phyloP scores from a whole-genome alignment of 1,139 yeast genomes.

The Diutina siamensis region DNA sequence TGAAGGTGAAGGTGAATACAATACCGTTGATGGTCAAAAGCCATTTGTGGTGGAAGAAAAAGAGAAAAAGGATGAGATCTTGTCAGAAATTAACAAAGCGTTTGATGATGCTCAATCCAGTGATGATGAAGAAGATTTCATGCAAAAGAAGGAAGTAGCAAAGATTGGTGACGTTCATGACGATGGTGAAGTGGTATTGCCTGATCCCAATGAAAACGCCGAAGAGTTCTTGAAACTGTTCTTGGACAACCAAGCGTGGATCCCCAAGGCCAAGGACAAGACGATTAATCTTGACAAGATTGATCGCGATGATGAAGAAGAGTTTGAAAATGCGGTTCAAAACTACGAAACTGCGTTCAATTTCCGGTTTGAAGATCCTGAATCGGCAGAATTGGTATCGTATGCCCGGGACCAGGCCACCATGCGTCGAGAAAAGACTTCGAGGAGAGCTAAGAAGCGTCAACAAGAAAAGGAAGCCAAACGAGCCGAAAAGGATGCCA shows the following conservation, averaged over 20 bases:
- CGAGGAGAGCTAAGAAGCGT: slow-evolving; percentile 72
- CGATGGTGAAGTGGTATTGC: slow-evolving; percentile 23
- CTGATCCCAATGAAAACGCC: slow-evolving; percentile 58
- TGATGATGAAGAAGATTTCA: slow-evolving; percentile 35
- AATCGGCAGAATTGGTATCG: slow-evolving; percentile 83
- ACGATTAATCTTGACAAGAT: slow-evolving; percentile 43
- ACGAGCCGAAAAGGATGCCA: slow-evolving; percentile 39
- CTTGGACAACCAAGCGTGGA: slow-evolving; percentile 77
- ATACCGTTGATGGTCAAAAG: slow-evolving; percentile 45
- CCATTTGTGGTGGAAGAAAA: slow-evolving; percentile 64
- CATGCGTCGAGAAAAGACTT: slow-evolving; percentile 66
- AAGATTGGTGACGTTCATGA: slow-evolving; percentile 3
- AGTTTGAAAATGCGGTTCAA: slow-evolving; percentile 87
- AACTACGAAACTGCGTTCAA: slow-evolving; percentile 86
- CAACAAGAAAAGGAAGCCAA: slow-evolving; percentile 52
- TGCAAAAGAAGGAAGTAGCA: slow-evolving; percentile 41
- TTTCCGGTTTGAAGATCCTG: slow-evolving; percentile 88
- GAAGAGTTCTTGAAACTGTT: slow-evolving; percentile 65
- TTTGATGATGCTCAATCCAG: slow-evolving; percentile 36
- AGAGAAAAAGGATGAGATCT: slow-evolving; percentile 61
- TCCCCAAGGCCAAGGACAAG: slow-evolving; percentile 52
- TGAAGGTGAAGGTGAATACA: slow-evolving; percentile 16
- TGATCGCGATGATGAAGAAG: slow-evolving; percentile 65
- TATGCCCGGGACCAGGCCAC: slow-evolving; percentile 96
- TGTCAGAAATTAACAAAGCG: slow-evolving; percentile 65